These are phyloP conservation scores for Cadophora luteo-olivacea DNA, from an alignment of 2,329 filamentous ascomycete genomes.

Conservation along the genomic window DNA sequence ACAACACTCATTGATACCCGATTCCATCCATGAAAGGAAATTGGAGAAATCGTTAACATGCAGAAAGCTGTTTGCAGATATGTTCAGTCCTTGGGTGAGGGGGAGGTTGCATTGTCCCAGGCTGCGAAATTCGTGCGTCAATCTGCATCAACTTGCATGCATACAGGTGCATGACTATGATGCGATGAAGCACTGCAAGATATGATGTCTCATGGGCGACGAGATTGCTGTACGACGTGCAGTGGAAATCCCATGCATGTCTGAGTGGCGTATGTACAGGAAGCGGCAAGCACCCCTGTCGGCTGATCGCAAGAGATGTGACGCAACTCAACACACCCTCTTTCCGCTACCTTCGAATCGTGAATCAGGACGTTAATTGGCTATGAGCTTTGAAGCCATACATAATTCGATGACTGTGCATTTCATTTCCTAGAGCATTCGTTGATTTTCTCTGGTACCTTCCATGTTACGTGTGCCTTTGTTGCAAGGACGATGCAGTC, in stretches of 20 bases:
- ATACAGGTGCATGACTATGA: slow-evolving; percentile 12
- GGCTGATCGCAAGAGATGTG: not conserved
- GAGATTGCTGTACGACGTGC: slow-evolving; percentile 18
- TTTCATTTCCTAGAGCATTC: too few species aligned
- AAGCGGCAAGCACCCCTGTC: slow-evolving; percentile 1
- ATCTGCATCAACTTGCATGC: slow-evolving; percentile 18
- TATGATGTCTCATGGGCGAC: slow-evolving; percentile 23
- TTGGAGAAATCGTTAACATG: not conserved
- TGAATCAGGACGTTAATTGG: too few species aligned
- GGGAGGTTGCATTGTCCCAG: not conserved
- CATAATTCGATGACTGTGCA: too few species aligned
- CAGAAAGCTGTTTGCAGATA: slow-evolving; percentile 5
- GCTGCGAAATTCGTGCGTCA: not conserved
- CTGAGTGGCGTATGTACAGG: slow-evolving; percentile 1
- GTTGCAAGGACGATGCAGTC: too few species aligned
- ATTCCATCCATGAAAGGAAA: not conserved
- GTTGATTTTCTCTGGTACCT: too few species aligned
- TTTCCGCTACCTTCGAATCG: not conserved
- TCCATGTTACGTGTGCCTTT: too few species aligned
- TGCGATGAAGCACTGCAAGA: slow-evolving; percentile 9
- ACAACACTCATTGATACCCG: slow-evolving; percentile 14
- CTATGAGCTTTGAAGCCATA: too few species aligned
- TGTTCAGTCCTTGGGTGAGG: not conserved
- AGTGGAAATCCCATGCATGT: not conserved
- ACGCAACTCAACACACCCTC: not conserved